Percentiles rank a stretch among this genome's conserved stretches.
phyloP scores from a whole-genome alignment of 306 rosid species.

The peach (Prunus persica) region DNA sequence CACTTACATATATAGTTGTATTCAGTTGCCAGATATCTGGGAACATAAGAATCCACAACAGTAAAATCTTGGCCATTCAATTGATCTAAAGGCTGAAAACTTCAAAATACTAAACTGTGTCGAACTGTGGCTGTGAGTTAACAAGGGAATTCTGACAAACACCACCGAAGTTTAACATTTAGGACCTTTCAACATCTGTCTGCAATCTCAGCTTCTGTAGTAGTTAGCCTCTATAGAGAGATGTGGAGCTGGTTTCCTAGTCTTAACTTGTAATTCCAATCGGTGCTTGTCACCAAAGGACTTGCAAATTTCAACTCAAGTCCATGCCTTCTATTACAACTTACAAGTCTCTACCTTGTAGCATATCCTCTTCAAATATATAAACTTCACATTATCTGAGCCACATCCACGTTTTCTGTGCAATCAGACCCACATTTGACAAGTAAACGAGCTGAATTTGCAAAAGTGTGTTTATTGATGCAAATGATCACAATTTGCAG shows the following conservation, averaged over 20 bases:
- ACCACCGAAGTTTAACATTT: not conserved
- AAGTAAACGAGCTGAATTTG: not conserved
- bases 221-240: not conserved
- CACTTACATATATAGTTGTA: too few relatives aligned
- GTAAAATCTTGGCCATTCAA: not conserved
- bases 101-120: not conserved
- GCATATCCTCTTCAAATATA: not conserved
- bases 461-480: not conserved
- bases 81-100: not conserved
- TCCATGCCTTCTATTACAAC: too few relatives aligned
- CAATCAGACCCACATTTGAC: not conserved
- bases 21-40: not conserved
- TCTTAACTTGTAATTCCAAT: too few relatives aligned
- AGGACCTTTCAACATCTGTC: not conserved
- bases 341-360: not conserved
- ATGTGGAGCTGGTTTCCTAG: not conserved
- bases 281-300: not conserved
- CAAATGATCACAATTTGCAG: not conserved
- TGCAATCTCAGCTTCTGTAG: not conserved
- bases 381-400: not conserved
- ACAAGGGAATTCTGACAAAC: not conserved
- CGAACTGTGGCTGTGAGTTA: not conserved
- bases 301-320: not conserved
- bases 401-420: not conserved
- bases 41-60: not conserved